These are phyloP conservation scores for Clarireedia paspali DNA, from an alignment of 2,329 filamentous ascomycete genomes.

Conservation along the genomic window DNA sequence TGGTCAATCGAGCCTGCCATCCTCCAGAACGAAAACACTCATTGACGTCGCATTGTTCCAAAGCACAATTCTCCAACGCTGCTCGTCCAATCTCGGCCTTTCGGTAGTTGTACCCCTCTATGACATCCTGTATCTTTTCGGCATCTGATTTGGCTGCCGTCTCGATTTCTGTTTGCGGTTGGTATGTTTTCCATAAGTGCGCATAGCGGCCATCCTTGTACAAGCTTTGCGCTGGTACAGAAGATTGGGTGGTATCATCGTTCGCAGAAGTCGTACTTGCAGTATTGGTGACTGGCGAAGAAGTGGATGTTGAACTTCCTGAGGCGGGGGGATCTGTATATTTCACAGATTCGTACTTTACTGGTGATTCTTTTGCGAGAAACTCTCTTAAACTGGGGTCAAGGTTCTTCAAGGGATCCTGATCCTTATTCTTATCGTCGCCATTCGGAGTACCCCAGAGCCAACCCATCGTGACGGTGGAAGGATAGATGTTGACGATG, in stretches of 20 bases:
- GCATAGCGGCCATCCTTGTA: constrained; percentile 69
- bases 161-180: constrained; percentile 62
- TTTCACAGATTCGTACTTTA: constrained; percentile 33
- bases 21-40: constrained; percentile 72
- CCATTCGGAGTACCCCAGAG: constrained; percentile 27
- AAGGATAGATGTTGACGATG: neutral
- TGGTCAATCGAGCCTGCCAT: constrained; percentile 60
- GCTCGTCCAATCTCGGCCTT: constrained; percentile 70
- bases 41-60: constrained; percentile 77
- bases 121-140: constrained; percentile 71
- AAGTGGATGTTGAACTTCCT: constrained; percentile 3
- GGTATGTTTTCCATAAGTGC: constrained; percentile 89
- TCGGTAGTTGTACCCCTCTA: constrained; percentile 78
- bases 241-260: constrained; percentile 10
- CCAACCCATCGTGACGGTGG: constrained; percentile 26
- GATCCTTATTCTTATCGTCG: constrained; percentile 19
- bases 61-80: constrained; percentile 86
- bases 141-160: constrained; percentile 63
- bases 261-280: constrained; percentile 8
- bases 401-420: constrained; percentile 52
- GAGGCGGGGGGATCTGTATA: constrained; percentile 12
- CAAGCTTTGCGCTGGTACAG: constrained; percentile 39
- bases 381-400: constrained; percentile 59
- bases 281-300: constrained; percentile 3
- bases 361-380: constrained; percentile 57